These are phyloP conservation scores for Blastobotrys mokoenaii DNA, from an alignment of 805 yeast genomes.

Conservation along the genomic window DNA sequence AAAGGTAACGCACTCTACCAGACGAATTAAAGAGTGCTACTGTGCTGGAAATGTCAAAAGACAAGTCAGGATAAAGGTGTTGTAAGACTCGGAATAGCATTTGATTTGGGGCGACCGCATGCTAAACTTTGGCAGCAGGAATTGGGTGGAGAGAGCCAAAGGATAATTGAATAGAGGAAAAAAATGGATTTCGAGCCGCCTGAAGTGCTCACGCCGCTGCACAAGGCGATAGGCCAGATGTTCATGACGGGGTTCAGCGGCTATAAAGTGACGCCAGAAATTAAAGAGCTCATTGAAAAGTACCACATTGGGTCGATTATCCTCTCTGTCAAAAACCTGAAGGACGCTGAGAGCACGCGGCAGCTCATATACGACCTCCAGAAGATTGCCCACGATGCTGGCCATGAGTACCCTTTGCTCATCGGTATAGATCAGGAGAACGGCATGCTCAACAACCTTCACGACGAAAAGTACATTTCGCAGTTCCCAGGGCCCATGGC, in stretches of 20 bases:
- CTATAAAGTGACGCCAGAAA: slow-evolving; percentile 43
- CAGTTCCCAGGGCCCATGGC: slow-evolving; percentile 65
- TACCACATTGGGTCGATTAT: slow-evolving; percentile 46
- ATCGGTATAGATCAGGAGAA: slow-evolving; percentile 58
- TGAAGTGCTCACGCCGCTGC: slow-evolving; percentile 8
- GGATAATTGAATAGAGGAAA: not conserved
- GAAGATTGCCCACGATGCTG: slow-evolving; percentile 41
- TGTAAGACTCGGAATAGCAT: no score
- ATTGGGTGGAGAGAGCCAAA: not conserved
- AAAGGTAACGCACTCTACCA: no score
- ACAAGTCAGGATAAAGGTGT: no score
- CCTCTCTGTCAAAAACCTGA: slow-evolving; percentile 43
- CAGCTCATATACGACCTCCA: slow-evolving; percentile 46
- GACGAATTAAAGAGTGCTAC: no score
- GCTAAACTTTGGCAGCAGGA: no score
- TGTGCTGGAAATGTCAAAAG: no score
- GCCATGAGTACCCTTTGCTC: slow-evolving; percentile 44
- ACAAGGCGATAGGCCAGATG: slow-evolving; percentile 38
- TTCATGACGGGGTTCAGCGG: slow-evolving; percentile 56
- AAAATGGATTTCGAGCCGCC: slow-evolving; percentile 3
- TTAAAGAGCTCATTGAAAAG: slow-evolving; percentile 41
- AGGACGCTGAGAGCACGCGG: slow-evolving; percentile 39
- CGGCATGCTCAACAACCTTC: slow-evolving; percentile 52
- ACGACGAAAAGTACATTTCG: slow-evolving; percentile 42
- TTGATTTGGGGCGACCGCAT: not conserved